Conservation (phyloP, 2,329 filamentous ascomycete genomes). For the Colletotrichum camelliae region DNA sequence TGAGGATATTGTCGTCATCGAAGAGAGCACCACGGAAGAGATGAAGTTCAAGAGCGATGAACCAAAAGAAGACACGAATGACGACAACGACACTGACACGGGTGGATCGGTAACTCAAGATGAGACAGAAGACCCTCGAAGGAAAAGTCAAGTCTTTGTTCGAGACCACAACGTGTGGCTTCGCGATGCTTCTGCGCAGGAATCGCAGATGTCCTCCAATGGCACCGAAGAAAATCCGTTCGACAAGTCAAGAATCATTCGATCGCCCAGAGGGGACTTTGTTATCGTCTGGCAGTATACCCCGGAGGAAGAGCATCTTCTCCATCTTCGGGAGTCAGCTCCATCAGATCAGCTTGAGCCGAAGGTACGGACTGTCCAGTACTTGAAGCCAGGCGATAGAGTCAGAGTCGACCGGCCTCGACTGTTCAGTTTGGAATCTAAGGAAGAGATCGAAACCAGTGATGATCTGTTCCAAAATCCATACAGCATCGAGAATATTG, state of each 20-base stretch:
- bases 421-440: slow-evolving; percentile 26
- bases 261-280: slow-evolving; percentile 20
- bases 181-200: not conserved
- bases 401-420: slow-evolving; percentile 27
- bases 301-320: slow-evolving; percentile 20
- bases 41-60: not conserved
- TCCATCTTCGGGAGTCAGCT: slow-evolving; percentile 28
- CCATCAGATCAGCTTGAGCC: slow-evolving; percentile 32
- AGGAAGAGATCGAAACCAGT: slow-evolving; percentile 26
- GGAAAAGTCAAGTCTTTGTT: not conserved
- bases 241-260: slow-evolving; percentile 13
- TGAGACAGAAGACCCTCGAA: not conserved
- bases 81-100: not conserved
- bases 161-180: not conserved
- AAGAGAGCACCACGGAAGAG: not conserved
- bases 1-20: not conserved
- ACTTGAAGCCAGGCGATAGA: slow-evolving; percentile 32
- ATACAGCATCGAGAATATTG: slow-evolving; percentile 24
- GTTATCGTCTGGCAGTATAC: slow-evolving; percentile 29
- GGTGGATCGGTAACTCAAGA: not conserved
- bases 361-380: slow-evolving; percentile 25
- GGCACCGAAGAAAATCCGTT: not conserved
- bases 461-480: slow-evolving; percentile 28
- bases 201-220: not conserved
- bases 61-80: not conserved